Percentiles rank a stretch among this genome's conserved stretches.
Conservation (phyloP, 495 filamentous ascomycete species). For the Talaromyces stipitatus region DNA sequence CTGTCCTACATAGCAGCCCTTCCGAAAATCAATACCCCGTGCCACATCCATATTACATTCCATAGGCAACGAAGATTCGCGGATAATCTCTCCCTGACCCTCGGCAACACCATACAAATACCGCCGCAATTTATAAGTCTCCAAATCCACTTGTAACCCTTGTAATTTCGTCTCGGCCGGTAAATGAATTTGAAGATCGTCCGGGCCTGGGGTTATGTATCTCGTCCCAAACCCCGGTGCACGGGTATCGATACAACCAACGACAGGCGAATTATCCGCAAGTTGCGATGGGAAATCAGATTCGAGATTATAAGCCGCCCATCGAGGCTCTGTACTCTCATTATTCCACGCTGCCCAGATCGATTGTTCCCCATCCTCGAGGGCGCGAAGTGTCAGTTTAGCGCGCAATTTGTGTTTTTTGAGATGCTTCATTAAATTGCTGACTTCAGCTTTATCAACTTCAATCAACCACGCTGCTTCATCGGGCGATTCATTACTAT, state of each 20-base stretch:
- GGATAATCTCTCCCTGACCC: conserved; percentile 67
- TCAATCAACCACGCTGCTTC: conserved; percentile 71
- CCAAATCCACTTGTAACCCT: conserved; percentile 26
- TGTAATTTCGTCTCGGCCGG: conserved; percentile 27
- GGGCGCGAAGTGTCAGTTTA: conserved; percentile 59
- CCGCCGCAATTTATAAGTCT: conserved; percentile 58
- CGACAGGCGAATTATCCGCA: conserved; percentile 15
- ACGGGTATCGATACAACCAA: conserved; percentile 51
- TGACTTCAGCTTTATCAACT: conserved; percentile 59
- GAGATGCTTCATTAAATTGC: conserved; percentile 58
- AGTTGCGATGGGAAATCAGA: conserved; percentile 21
- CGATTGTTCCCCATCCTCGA: conserved; percentile 53
- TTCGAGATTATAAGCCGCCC: conserved; percentile 39
- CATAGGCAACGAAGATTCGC: conserved; percentile 62
- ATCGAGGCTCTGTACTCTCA: conserved; percentile 27
- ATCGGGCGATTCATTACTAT: conserved; percentile 7
- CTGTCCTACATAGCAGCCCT: conserved; percentile 96
- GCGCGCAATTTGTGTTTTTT: conserved; percentile 76
- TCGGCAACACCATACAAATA: conserved; percentile 77
- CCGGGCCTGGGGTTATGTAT: conserved; percentile 38
- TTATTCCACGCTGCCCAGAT: conserved; percentile 65
- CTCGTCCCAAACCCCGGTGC: conserved; percentile 63
- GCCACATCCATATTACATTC: conserved; percentile 81
- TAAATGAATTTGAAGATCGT: conserved; percentile 30
- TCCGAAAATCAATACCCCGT: conserved; percentile 79